These are phyloP conservation scores for Trypanosoma caninum DNA, from an alignment of 208 protist species.

Conservation along the genomic window DNA sequence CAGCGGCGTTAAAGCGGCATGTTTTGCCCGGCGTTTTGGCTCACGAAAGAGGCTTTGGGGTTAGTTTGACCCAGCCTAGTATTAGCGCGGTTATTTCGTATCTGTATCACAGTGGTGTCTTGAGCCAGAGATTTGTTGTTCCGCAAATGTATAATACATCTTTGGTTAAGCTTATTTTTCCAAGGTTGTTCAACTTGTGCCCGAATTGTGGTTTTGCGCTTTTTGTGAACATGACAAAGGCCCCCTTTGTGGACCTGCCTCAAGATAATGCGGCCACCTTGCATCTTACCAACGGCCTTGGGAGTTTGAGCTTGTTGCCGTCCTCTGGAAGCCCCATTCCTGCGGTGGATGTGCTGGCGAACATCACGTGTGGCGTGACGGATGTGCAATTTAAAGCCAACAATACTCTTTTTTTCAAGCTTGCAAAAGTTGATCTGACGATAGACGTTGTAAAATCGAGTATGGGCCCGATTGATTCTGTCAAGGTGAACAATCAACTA, in stretches of 20 bases:
- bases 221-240: background rate
- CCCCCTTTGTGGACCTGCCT: constrained; percentile 10
- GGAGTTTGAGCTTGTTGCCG: constrained; percentile 28
- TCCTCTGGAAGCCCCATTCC: background rate
- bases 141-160: constrained; percentile 40
- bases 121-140: constrained; percentile 9
- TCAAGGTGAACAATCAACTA: constrained; percentile 19
- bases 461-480: constrained; percentile 33
- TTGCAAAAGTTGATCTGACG: constrained; percentile 25
- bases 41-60: constrained; percentile 23
- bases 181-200: constrained; percentile 44
- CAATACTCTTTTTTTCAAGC: constrained; percentile 16
- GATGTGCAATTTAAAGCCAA: constrained; percentile 20
- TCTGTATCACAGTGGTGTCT: background rate
- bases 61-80: constrained; percentile 18
- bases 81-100: constrained; percentile 46
- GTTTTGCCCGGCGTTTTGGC: too few relatives aligned
- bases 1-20: background rate
- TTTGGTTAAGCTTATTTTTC: constrained; percentile 45
- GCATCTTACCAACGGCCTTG: constrained; percentile 12
- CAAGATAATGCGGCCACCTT: constrained; percentile 6
- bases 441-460: constrained; percentile 33
- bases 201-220: constrained; percentile 43
- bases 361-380: constrained; percentile 27
- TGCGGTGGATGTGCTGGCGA: constrained; percentile 16